Conservation (phyloP, 345 rosid species). For the Lepidium sativum region DNA sequence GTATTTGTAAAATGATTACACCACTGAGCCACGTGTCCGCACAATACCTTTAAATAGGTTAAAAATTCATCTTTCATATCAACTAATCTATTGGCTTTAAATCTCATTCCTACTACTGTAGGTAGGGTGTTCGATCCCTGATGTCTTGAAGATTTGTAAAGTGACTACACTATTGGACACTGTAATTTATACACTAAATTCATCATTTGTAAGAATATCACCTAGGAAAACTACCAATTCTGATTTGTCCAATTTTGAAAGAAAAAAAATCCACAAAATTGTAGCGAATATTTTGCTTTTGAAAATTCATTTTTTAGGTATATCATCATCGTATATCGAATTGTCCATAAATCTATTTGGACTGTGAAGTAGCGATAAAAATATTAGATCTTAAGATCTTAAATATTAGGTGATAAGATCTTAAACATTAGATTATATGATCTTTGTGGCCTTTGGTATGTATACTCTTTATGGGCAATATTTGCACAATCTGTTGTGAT, state of each 20-base stretch:
- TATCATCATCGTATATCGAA: neutral
- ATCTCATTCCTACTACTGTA: too few relatives aligned
- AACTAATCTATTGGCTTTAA: too few relatives aligned
- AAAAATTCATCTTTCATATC: too few relatives aligned
- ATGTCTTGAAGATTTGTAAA: too few relatives aligned
- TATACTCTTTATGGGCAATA: constrained; percentile 11
- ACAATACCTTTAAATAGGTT: too few relatives aligned
- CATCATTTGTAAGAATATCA: neutral
- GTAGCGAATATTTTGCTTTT: neutral
- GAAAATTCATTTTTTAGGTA: neutral
- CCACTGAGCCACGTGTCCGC: too few relatives aligned
- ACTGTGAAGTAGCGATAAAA: neutral
- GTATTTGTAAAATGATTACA: too few relatives aligned
- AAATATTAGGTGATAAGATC: too few relatives aligned
- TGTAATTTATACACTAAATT: neutral
- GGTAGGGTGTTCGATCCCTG: too few relatives aligned
- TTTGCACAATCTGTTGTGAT: neutral
- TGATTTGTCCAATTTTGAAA: neutral
- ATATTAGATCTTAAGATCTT: neutral
- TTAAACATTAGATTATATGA: neutral
- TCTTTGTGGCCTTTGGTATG: neutral
- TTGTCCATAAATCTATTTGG: neutral
- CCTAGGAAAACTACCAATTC: neutral
- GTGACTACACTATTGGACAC: too few relatives aligned
- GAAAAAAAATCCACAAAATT: neutral